These are phyloP conservation scores for Golubevia sp. DNA, from an alignment of 1,284 basidiomycete genomes.

Conservation along the genomic window DNA sequence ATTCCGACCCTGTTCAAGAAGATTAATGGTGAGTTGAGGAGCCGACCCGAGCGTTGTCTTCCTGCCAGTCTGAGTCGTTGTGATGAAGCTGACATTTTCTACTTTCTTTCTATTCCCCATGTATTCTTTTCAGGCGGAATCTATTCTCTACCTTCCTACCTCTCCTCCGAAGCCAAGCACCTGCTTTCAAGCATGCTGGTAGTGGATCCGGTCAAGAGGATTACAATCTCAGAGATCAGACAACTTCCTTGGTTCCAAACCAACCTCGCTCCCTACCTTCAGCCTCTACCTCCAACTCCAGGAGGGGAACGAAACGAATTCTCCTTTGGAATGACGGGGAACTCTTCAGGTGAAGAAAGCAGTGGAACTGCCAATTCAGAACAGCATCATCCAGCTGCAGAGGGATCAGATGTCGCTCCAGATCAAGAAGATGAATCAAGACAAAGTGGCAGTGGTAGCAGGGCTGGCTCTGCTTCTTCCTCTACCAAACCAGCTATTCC, in stretches of 20 bases:
- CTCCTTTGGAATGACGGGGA: constrained; percentile 31
- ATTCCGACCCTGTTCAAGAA: constrained; percentile 61
- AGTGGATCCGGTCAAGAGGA: constrained; percentile 59
- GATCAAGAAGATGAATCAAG: constrained; percentile 1
- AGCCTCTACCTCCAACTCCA: constrained; percentile 79
- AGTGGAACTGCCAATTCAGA: background rate
- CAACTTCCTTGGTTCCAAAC: constrained; percentile 57
- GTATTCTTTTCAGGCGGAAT: constrained; percentile 34
- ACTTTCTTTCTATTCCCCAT: background rate
- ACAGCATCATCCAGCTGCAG: background rate
- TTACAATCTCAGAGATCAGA: constrained; percentile 55
- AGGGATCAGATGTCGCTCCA: background rate
- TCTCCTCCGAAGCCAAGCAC: constrained; percentile 51
- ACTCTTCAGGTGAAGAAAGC: background rate
- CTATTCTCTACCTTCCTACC: constrained; percentile 50
- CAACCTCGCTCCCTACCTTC: constrained; percentile 60
- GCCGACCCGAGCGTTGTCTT: too few species aligned
- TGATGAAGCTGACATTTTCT: background rate
- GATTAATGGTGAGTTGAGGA: constrained; percentile 30
- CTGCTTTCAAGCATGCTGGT: constrained; percentile 57
- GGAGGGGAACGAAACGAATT: background rate
- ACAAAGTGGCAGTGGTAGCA: constrained; percentile 5
- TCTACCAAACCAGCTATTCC: constrained; percentile 17
- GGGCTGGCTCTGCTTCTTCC: constrained; percentile 14
- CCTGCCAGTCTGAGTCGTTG: background rate